A percentile compares a stretch with the other conserved stretches of the same genome.
Conservation (phyloP, 495 filamentous ascomycete species). For the Talaromyces ruber region DNA sequence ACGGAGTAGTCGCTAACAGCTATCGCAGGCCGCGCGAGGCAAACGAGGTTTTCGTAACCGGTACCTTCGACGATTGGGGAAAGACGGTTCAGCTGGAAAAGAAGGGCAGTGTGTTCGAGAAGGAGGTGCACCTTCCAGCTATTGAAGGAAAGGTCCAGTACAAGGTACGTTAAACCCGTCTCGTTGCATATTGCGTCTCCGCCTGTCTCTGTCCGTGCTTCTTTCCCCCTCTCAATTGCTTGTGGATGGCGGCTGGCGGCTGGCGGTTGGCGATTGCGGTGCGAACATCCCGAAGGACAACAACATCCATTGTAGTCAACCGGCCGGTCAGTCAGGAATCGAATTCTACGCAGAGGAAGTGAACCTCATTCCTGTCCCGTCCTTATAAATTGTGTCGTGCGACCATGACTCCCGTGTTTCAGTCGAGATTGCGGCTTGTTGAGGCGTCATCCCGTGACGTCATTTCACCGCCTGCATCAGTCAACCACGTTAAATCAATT, state of each 20-base stretch:
- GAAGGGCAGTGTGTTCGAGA: conserved; percentile 60
- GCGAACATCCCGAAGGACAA: background rate
- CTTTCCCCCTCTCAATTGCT: background rate
- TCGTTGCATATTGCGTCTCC: too few species aligned
- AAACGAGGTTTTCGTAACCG: conserved; percentile 86
- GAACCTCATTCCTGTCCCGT: background rate
- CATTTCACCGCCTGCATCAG: conserved; percentile 3
- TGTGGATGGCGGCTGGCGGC: background rate
- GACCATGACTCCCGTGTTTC: background rate
- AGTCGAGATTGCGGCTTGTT: background rate
- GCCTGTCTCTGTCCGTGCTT: background rate
- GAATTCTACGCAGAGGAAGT: background rate
- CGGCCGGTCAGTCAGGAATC: background rate
- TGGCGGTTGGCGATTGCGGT: background rate
- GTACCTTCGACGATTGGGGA: conserved; percentile 91
- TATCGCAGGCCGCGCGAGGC: conserved; percentile 60
- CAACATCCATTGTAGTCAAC: background rate
- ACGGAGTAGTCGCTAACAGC: conserved; percentile 3
- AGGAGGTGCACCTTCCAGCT: conserved; percentile 62
- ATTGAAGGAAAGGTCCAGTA: conserved; percentile 60
- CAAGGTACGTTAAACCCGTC: conserved; percentile 68
- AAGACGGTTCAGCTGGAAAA: conserved; percentile 75
- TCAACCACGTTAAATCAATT: conserved; percentile 1
- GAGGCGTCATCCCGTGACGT: conserved; percentile 6
- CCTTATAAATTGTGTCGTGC: background rate